Percentiles rank a stretch among this genome's conserved stretches.
phyloP scores from a whole-genome alignment of 2,329 filamentous ascomycete species.

The Aspergillus cejpii region DNA sequence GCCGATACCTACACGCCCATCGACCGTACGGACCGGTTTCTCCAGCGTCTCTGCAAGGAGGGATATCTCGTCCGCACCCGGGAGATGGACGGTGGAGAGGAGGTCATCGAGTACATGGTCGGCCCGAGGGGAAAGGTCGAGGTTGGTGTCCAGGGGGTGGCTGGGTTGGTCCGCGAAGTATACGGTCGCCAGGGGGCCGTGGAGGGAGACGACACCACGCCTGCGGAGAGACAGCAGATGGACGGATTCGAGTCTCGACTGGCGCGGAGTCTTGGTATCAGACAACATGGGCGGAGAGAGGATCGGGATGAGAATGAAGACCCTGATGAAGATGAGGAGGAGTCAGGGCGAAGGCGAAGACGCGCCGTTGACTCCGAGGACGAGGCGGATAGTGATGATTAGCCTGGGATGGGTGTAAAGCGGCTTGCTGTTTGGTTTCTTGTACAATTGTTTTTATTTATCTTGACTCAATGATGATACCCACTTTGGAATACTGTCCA shows the following conservation, averaged over 20 bases:
- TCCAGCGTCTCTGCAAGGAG: slow-evolving; percentile 70
- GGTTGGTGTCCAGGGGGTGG: slow-evolving; percentile 68
- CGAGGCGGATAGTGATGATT: slow-evolving; percentile 10
- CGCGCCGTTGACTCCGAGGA: slow-evolving; percentile 1
- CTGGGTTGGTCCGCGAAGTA: slow-evolving; percentile 57
- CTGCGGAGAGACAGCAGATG: slow-evolving; percentile 30
- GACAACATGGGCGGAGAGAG: slow-evolving; percentile 10
- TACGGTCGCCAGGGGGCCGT: slow-evolving; percentile 38
- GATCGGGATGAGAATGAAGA: slow-evolving; percentile 3
- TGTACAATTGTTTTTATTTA: not conserved
- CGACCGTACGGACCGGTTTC: slow-evolving; percentile 66
- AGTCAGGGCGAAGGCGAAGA: slow-evolving; percentile 4
- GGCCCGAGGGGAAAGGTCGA: slow-evolving; percentile 82
- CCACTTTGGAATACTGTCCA: not conserved
- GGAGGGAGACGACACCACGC: slow-evolving; percentile 15
- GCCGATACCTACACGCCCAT: slow-evolving; percentile 66
- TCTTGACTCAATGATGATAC: not conserved
- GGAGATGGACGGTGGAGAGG: slow-evolving; percentile 64
- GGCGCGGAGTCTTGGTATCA: slow-evolving; percentile 55
- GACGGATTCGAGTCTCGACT: slow-evolving; percentile 57
- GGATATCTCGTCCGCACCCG: slow-evolving; percentile 72
- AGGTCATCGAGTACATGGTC: slow-evolving; percentile 72
- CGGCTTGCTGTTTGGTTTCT: not conserved
- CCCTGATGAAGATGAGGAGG: slow-evolving; percentile 2
- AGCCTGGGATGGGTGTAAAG: not conserved